Conservation (phyloP, 1,139 yeast genomes). For the Geotrichum bryndzae region DNA sequence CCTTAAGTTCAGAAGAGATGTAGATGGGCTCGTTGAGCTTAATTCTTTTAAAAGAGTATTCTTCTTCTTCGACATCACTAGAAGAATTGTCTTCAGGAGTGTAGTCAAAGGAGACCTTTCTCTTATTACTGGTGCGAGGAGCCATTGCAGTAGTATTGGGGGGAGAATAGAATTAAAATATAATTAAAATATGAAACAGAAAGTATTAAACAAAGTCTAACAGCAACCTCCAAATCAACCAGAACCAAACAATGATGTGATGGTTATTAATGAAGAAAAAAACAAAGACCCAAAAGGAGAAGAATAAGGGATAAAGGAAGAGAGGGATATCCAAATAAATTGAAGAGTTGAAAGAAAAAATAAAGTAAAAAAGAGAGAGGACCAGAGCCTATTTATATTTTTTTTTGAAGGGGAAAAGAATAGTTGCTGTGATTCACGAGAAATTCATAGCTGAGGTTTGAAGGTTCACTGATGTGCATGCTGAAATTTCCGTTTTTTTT, state of each 20-base stretch:
- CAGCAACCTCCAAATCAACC: neutral
- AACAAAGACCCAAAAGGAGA: neutral
- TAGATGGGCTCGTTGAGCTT: constrained; percentile 6
- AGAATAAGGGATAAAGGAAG: neutral
- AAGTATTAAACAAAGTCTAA: neutral
- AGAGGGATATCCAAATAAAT: neutral
- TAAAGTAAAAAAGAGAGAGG: neutral
- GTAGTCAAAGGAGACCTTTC: neutral
- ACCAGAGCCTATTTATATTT: neutral
- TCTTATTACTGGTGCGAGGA: constrained; percentile 4
- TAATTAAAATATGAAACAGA: neutral
- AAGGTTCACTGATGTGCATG: too few relatives aligned
- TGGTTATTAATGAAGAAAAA: too few relatives aligned
- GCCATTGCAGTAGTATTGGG: neutral
- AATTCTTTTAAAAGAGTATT: neutral
- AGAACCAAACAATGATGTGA: neutral
- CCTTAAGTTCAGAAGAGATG: neutral
- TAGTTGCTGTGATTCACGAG: neutral
- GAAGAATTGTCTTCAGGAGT: neutral
- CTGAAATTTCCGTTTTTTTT: neutral
- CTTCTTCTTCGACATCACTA: neutral
- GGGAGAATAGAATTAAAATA: neutral
- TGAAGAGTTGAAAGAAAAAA: too few relatives aligned
- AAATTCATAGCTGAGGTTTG: neutral
- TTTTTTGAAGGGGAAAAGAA: neutral